Percentiles rank a stretch among this genome's conserved stretches.
Conservation (phyloP, 2,329 filamentous ascomycete genomes). For the Aspergillus sp. region DNA sequence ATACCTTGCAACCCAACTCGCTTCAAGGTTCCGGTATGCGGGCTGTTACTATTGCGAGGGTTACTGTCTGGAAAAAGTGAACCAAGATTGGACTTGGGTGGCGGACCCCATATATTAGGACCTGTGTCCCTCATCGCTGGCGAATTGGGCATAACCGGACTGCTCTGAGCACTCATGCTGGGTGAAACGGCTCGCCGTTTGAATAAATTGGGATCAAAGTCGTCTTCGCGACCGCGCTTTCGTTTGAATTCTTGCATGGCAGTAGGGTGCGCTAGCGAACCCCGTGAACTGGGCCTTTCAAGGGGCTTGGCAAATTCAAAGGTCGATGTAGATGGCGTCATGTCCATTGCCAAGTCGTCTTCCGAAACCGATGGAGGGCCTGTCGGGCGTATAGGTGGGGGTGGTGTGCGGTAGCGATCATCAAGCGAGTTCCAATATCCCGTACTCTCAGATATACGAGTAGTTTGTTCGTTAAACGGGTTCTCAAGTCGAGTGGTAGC, state of each 20-base stretch:
- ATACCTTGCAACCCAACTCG: conserved; percentile 81
- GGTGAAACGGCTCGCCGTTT: conserved; percentile 89
- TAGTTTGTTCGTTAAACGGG: conserved; percentile 68
- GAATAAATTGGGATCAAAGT: conserved; percentile 79
- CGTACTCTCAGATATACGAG: conserved; percentile 64
- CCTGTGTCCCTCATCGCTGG: conserved; percentile 64
- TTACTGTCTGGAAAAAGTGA: conserved; percentile 46
- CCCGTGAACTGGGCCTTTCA: conserved; percentile 29
- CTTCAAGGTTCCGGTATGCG: conserved; percentile 40
- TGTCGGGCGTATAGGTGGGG: conserved; percentile 54
- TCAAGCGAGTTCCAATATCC: conserved; percentile 77
- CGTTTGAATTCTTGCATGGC: conserved; percentile 68
- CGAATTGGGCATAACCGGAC: conserved; percentile 73
- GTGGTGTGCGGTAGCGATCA: conserved; percentile 59
- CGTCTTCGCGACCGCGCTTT: conserved; percentile 80
- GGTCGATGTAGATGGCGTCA: conserved; percentile 29
- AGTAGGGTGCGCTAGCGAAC: conserved; percentile 35
- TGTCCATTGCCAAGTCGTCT: conserved; percentile 35
- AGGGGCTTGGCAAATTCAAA: conserved; percentile 27
- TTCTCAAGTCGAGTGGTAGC: conserved; percentile 45
- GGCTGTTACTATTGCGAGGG: conserved; percentile 47
- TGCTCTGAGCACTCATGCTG: conserved; percentile 84
- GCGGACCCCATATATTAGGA: conserved; percentile 61
- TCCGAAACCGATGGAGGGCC: conserved; percentile 44
- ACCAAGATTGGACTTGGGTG: conserved; percentile 53